Conservation (phyloP, 2,329 filamentous ascomycete genomes). For the Colletotrichum sp. region DNA sequence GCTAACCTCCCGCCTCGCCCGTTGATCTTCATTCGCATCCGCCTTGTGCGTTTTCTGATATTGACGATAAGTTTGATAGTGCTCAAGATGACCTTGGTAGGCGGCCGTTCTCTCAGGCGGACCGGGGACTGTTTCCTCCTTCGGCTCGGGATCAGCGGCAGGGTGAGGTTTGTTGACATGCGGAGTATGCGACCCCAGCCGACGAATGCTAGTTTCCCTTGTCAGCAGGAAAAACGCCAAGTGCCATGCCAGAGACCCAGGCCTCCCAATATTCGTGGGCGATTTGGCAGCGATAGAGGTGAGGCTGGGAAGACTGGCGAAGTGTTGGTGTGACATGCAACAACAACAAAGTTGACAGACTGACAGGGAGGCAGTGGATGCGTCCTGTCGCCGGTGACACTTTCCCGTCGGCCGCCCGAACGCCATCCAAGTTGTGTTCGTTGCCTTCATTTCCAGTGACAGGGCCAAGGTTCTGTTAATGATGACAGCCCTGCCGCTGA, state of each 20-base stretch:
- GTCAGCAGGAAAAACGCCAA: not conserved
- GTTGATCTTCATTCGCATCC: not conserved
- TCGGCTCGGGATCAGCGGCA: not conserved
- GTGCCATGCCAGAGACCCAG: not conserved
- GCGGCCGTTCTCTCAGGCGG: not conserved
- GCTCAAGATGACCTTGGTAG: not conserved
- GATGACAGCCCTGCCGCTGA: not conserved
- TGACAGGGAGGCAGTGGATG: not conserved
- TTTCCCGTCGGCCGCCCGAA: not conserved
- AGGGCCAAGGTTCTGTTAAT: not conserved
- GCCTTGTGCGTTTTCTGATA: not conserved
- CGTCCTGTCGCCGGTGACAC: not conserved
- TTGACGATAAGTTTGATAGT: not conserved
- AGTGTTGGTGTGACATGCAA: not conserved
- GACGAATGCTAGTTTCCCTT: slow-evolving; percentile 1
- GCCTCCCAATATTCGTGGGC: not conserved
- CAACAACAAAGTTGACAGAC: not conserved
- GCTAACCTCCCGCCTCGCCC: not conserved
- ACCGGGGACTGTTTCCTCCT: not conserved
- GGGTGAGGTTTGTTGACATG: not conserved
- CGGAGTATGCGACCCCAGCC: not conserved
- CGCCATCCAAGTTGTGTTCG: not conserved
- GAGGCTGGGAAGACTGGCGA: not conserved
- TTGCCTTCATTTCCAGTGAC: not conserved
- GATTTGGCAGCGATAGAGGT: not conserved